phyloP scores from a whole-genome alignment of 2,329 filamentous ascomycete genomes.

The Coleophoma cylindrospora region DNA sequence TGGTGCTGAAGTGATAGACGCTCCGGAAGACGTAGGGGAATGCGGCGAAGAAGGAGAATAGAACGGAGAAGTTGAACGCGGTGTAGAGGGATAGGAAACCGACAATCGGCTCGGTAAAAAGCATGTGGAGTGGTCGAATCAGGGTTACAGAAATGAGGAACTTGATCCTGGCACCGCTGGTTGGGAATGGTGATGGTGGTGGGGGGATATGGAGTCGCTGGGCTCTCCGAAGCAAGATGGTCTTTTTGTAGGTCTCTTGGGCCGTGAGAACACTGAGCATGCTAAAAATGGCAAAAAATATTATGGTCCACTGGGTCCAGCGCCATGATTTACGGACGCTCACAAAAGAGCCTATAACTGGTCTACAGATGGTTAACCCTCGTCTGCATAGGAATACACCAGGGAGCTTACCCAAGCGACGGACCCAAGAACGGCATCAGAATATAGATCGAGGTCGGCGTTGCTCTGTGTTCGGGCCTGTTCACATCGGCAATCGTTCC shows the following conservation, averaged over 20 bases:
- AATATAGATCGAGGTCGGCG: constrained; percentile 39
- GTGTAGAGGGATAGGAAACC: constrained; percentile 29
- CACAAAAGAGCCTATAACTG: constrained; percentile 36
- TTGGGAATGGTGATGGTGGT: constrained; percentile 31
- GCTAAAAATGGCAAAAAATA: constrained; percentile 42
- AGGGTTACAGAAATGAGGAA: constrained; percentile 27
- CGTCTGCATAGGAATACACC: neutral
- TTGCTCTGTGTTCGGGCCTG: constrained; percentile 33
- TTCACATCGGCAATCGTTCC: constrained; percentile 47
- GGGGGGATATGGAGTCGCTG: constrained; percentile 34
- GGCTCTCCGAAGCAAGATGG: constrained; percentile 16
- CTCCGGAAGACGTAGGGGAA: constrained; percentile 32
- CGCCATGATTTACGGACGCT: constrained; percentile 41
- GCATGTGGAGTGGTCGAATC: constrained; percentile 31
- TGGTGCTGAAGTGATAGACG: constrained; percentile 29
- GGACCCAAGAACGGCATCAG: constrained; percentile 49
- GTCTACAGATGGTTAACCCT: constrained; percentile 12
- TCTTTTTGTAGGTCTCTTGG: constrained; percentile 33
- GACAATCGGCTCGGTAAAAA: constrained; percentile 30
- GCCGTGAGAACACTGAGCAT: constrained; percentile 36
- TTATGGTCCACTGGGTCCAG: constrained; percentile 47
- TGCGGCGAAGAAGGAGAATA: constrained; percentile 34
- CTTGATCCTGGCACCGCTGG: constrained; percentile 39
- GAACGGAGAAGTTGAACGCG: constrained; percentile 30
- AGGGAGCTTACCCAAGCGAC: constrained; percentile 38